A percentile compares a stretch with the other conserved stretches of the same genome.
phyloP scores from a whole-genome alignment of 2,329 filamentous ascomycete species.

The Colletotrichum sansevieriae region DNA sequence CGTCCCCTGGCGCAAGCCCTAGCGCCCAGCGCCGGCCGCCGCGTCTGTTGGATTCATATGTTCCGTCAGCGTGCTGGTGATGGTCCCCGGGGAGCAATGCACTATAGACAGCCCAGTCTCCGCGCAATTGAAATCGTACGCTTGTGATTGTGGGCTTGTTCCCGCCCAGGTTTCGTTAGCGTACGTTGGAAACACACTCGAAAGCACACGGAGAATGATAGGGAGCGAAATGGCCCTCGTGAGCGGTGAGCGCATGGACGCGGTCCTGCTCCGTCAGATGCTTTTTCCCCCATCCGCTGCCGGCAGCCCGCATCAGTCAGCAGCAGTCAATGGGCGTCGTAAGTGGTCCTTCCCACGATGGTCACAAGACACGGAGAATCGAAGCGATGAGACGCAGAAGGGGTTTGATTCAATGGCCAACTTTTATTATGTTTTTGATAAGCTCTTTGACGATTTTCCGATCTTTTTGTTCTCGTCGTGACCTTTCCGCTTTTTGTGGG shows the following conservation, averaged over 20 bases:
- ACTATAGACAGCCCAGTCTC: no score
- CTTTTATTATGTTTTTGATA: slow-evolving; percentile 41
- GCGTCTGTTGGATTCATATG: background rate
- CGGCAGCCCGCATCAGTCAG: slow-evolving; percentile 7
- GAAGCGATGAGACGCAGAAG: background rate
- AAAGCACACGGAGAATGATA: no score
- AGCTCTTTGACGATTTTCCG: slow-evolving; percentile 38
- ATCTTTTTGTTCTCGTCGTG: slow-evolving; percentile 35
- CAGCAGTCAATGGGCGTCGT: slow-evolving; percentile 7
- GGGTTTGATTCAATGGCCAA: slow-evolving; percentile 39
- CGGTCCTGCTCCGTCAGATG: slow-evolving; percentile 22
- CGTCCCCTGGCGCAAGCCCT: slow-evolving; percentile 6
- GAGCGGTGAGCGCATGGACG: slow-evolving; percentile 35
- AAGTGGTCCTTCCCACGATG: background rate
- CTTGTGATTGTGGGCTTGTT: slow-evolving; percentile 5
- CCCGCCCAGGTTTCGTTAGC: background rate
- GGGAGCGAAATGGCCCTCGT: background rate
- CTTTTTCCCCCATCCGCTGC: background rate
- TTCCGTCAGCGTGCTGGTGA: background rate
- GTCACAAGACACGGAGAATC: background rate
- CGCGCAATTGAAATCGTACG: background rate
- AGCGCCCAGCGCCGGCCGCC: slow-evolving; percentile 10
- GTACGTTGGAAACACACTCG: background rate
- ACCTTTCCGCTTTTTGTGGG: slow-evolving; percentile 24
- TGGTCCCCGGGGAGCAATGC: background rate